phyloP scores from a whole-genome alignment of 805 yeast species.

The Zygosaccharomyces gambellarensis region DNA sequence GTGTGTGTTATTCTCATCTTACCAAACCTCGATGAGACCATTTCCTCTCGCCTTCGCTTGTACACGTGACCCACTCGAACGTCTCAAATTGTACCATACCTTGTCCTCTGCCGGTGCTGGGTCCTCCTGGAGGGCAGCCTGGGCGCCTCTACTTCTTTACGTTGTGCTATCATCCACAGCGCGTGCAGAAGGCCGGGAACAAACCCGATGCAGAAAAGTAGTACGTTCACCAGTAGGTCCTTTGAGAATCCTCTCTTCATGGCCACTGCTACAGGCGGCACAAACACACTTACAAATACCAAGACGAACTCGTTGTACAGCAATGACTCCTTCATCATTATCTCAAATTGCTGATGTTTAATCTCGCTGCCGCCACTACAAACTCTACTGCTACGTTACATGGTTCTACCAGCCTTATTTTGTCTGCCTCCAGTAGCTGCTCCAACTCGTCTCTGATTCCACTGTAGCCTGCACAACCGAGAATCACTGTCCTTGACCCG shows the following conservation, averaged over 20 bases:
- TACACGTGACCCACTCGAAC: neutral
- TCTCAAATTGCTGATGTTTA: neutral
- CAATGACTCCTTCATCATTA: neutral
- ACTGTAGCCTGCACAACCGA: slow-evolving; percentile 31
- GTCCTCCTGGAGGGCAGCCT: neutral
- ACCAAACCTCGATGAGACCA: no score
- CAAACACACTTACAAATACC: slow-evolving; percentile 60
- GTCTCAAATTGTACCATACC: neutral
- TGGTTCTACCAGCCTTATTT: neutral
- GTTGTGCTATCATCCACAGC: slow-evolving; percentile 49
- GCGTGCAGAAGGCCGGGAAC: slow-evolving; percentile 70
- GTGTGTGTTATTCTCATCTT: neutral
- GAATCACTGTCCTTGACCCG: slow-evolving; percentile 17
- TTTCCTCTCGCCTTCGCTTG: neutral
- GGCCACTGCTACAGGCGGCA: slow-evolving; percentile 71
- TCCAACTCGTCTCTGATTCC: slow-evolving; percentile 11
- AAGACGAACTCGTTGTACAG: slow-evolving; percentile 31
- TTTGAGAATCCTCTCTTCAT: slow-evolving; percentile 52
- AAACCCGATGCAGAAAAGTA: slow-evolving; percentile 57
- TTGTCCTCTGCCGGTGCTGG: neutral
- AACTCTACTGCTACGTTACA: neutral
- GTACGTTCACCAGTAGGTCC: slow-evolving; percentile 49
- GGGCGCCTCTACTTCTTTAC: slow-evolving; percentile 12
- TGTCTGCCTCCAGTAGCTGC: slow-evolving; percentile 35
- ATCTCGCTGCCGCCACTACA: neutral